These are phyloP conservation scores for Hippophae tibetana DNA, from an alignment of 306 rosid genomes.

Conservation along the genomic window DNA sequence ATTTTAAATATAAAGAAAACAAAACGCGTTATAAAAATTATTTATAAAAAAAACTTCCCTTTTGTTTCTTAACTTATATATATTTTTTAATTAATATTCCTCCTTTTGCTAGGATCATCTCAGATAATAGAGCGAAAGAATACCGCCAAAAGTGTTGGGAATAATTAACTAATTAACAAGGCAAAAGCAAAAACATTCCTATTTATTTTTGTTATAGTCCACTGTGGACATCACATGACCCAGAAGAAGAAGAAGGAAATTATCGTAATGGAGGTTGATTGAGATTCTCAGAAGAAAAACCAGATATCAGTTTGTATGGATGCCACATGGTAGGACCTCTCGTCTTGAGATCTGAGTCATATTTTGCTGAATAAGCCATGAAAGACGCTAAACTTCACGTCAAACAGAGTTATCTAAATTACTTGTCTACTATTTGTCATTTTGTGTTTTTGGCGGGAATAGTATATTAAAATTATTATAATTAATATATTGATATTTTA, in stretches of 20 bases:
- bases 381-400: conserved; percentile 8
- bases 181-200: background rate
- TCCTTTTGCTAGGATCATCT: no score
- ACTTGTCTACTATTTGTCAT: no score
- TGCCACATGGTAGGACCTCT: conserved; percentile 37
- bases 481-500: no score
- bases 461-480: no score
- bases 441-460: no score
- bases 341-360: conserved; percentile 27
- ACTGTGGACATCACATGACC: conserved; percentile 18
- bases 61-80: no score
- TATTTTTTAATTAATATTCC: no score
- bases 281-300: conserved; percentile 23
- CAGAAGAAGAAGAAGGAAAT: background rate
- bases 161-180: conserved; percentile 2
- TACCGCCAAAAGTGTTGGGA: no score
- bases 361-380: background rate
- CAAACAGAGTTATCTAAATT: background rate
- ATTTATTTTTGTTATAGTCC: background rate
- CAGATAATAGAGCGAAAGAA: no score
- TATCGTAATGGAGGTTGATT: background rate
- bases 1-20: no score
- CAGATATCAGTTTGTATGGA: conserved; percentile 13
- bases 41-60: no score
- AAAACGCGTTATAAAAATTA: no score